Percentiles rank a stretch among this genome's conserved stretches.
phyloP scores from a whole-genome alignment of 2,329 filamentous ascomycete genomes.

The Cryoendolithus antarcticus region DNA sequence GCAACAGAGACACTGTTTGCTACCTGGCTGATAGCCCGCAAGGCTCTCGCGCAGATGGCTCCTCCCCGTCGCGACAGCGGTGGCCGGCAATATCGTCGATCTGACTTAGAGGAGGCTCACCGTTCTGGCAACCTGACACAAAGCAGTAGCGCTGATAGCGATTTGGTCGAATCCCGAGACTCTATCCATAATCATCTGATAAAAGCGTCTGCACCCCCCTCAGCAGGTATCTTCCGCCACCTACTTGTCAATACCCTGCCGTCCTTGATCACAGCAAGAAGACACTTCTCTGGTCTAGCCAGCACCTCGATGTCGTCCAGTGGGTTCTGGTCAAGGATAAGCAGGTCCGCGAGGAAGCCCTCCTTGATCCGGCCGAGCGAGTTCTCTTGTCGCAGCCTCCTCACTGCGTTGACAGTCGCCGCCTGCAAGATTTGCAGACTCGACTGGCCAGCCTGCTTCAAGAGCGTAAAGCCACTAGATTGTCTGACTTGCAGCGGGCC shows the following conservation, averaged over 20 bases:
- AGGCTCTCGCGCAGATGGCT: too few species aligned
- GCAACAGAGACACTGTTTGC: too few species aligned
- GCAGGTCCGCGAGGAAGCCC: slow-evolving; percentile 41
- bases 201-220: slow-evolving; percentile 3
- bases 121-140: too few species aligned
- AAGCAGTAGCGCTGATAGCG: too few species aligned
- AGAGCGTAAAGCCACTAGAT: slow-evolving; percentile 37
- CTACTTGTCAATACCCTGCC: slow-evolving; percentile 33
- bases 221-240: slow-evolving; percentile 18
- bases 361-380: slow-evolving; percentile 38
- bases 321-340: slow-evolving; percentile 42
- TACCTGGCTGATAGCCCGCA: too few species aligned
- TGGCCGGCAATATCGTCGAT: too few species aligned
- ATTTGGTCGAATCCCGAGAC: too few species aligned
- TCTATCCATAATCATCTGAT: slow-evolving; percentile 1
- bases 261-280: slow-evolving; percentile 44
- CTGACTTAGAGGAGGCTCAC: too few species aligned
- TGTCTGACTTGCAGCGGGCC: slow-evolving; percentile 39
- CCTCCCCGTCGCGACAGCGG: too few species aligned
- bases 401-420: slow-evolving; percentile 42
- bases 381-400: slow-evolving; percentile 34
- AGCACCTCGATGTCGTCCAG: slow-evolving; percentile 43
- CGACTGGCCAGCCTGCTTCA: slow-evolving; percentile 31
- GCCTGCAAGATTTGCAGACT: slow-evolving; percentile 35
- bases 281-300: slow-evolving; percentile 34